Conservation (phyloP, 192 early-diverging fungal species). For the Umbelopsis isabellina region DNA sequence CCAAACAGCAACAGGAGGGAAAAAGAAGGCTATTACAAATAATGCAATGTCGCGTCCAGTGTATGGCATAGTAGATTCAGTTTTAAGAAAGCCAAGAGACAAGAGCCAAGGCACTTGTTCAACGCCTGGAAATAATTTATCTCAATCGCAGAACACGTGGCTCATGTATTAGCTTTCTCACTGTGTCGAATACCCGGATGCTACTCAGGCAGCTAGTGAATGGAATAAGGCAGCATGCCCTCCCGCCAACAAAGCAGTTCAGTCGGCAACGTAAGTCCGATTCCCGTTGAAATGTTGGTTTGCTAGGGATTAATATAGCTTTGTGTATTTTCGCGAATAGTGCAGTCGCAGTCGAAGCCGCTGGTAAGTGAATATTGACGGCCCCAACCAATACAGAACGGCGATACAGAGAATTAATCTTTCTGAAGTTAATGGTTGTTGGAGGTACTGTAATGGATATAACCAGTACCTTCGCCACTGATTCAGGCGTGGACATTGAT, state of each 20-base stretch:
- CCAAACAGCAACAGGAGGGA: constrained; percentile 58
- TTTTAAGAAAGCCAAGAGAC: constrained; percentile 20
- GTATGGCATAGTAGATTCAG: constrained; percentile 33
- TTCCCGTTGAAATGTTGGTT: too few relatives aligned
- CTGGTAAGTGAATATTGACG: neutral
- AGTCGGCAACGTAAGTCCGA: too few relatives aligned
- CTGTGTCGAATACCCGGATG: neutral
- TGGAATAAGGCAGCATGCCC: neutral
- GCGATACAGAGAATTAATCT: neutral
- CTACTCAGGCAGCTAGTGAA: neutral
- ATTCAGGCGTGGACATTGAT: neutral
- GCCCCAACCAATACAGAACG: neutral
- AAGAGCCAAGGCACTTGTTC: neutral
- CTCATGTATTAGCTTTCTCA: too few relatives aligned
- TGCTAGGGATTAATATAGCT: neutral
- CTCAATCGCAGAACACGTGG: neutral
- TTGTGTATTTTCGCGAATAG: neutral
- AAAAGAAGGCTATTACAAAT: constrained; percentile 53
- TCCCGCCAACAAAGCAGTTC: too few relatives aligned
- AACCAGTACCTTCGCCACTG: constrained; percentile 52
- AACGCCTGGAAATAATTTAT: neutral
- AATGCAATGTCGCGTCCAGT: constrained; percentile 50
- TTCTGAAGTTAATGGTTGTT: constrained; percentile 68
- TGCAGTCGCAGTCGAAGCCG: neutral
- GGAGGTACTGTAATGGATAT: constrained; percentile 92